These are phyloP conservation scores for Solanum sejunctum DNA, from an alignment of 257 asterid genomes.

Conservation along the genomic window DNA sequence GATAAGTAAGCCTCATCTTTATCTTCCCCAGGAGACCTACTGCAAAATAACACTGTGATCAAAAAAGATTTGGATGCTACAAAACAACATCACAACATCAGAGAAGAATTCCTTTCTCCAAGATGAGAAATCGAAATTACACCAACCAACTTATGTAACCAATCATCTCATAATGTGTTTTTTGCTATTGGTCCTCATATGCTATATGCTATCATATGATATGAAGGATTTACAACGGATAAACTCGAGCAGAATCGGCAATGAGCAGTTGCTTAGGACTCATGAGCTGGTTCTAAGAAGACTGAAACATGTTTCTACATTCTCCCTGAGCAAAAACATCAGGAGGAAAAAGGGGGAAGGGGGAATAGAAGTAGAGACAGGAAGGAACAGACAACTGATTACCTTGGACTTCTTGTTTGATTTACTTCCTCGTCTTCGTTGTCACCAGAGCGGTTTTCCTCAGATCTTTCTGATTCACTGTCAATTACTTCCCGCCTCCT, in stretches of 20 bases:
- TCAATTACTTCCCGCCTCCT: constrained; percentile 49
- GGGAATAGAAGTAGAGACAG: not conserved
- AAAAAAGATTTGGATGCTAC: not conserved
- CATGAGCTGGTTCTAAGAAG: not conserved
- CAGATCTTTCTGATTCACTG: constrained; percentile 90
- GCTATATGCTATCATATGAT: not conserved
- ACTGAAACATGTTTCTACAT: not conserved
- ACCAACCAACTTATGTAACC: not conserved
- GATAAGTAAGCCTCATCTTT: constrained; percentile 47
- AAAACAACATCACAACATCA: not conserved
- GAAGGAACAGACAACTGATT: not conserved
- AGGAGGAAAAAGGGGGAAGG: not conserved
- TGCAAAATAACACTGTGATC: constrained; percentile 5
- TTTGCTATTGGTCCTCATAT: not conserved
- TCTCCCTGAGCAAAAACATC: not conserved
- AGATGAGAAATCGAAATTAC: not conserved
- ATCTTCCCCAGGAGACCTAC: constrained; percentile 48
- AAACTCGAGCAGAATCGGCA: not conserved
- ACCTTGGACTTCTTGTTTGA: constrained; percentile 69
- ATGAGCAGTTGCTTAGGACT: not conserved
- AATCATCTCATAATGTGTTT: not conserved
- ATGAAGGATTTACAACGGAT: not conserved
- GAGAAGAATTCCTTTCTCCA: not conserved
- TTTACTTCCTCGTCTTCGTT: constrained; percentile 72
- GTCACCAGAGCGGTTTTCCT: constrained; percentile 62